Base-by-base conservation (phyloP, 345 rosid genomes). In the Pistacia vera region DNA sequence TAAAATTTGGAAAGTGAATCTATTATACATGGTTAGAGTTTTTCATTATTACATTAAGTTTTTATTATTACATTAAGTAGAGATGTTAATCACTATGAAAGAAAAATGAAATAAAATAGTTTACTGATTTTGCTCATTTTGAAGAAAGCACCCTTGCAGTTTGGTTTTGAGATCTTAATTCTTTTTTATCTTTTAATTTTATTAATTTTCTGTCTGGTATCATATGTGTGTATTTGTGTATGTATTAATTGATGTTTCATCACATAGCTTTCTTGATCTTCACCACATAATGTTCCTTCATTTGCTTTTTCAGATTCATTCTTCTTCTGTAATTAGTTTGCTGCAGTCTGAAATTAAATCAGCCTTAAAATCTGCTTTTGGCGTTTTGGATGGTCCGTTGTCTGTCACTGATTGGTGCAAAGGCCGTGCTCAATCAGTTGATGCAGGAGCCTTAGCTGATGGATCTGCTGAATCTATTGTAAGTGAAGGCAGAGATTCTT, bases 321-420 rank as follows among this genome's bases (percentile, higher is more conserved):
- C 93, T 70, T 89, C 97, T 33, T 89, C 97, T 58, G 94, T 92
- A 58, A 87, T 89, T 76, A 89, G 94, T 73, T 86, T 94, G 82
- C 92, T 93, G 74, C 97, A 96, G 54, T 89, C 97, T 76, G 99
- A 96, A 76, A 86, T 96, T 66, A 96, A 88, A 82, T 75, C 92
- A 63, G 97, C 97, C 79, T 82, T 96, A 84, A 96, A 91, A 80
- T 89, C 93, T 81, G 98, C 98, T 70, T 96, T 96, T 84, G 81
- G 85, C 71, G 84, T 63, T 82, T 85, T 92, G 83, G 97, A 94
- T 76, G 99, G 99, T 48, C 99, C 99, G 70, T 86, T 96, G 77
- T 84, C 90, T 66, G 91, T 92, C 71, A 88, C 85, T 54, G 98
- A 96, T 79, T 96, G 99, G 99, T 96, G 98, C 92, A 92, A 85